These are phyloP conservation scores for Akanthomyces uredinophilus DNA, from an alignment of 2,329 filamentous ascomycete species.

Conservation along the genomic window DNA sequence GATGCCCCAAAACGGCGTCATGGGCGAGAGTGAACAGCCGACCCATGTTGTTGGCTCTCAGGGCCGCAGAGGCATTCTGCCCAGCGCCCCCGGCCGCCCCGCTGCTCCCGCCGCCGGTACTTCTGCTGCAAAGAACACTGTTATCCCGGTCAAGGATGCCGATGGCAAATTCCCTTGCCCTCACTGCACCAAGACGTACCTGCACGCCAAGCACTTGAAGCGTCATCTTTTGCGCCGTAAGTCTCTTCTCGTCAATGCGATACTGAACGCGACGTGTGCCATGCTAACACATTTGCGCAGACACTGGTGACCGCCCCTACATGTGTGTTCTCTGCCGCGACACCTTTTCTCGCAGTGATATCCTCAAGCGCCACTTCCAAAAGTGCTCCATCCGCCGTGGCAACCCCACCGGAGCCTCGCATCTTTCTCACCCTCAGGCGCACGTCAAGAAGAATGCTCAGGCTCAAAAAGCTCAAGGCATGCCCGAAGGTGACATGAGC, in stretches of 20 bases:
- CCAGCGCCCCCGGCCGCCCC: conserved; percentile 81
- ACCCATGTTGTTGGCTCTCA: conserved; percentile 95
- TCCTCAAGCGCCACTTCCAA: conserved; percentile 97
- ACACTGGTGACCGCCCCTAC: conserved; percentile 96
- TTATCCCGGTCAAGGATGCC: conserved; percentile 89
- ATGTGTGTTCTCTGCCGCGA: conserved; percentile 97
- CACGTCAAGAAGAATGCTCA: conserved; percentile 75
- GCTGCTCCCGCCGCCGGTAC: conserved; percentile 68
- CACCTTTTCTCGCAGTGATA: conserved; percentile 96
- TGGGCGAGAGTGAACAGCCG: conserved; percentile 58
- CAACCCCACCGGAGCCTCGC: conserved; percentile 90
- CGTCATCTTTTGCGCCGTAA: conserved; percentile 92
- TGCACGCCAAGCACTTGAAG: conserved; percentile 96
- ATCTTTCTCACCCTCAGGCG: conserved; percentile 87
- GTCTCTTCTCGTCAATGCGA: conserved; percentile 37
- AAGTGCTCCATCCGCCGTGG: conserved; percentile 96
- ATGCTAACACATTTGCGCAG: conserved; percentile 39
- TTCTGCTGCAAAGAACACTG: conserved; percentile 67
- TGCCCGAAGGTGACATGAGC: conserved; percentile 51
- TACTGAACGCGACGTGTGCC: not conserved
- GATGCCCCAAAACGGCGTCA: conserved; percentile 52
- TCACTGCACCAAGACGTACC: conserved; percentile 96
- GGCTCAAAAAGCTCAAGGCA: conserved; percentile 50
- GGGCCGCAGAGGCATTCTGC: conserved; percentile 83
- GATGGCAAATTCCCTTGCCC: conserved; percentile 98